Base-by-base conservation (phyloP, 306 rosid species). In the Canavalia ensiformis region DNA sequence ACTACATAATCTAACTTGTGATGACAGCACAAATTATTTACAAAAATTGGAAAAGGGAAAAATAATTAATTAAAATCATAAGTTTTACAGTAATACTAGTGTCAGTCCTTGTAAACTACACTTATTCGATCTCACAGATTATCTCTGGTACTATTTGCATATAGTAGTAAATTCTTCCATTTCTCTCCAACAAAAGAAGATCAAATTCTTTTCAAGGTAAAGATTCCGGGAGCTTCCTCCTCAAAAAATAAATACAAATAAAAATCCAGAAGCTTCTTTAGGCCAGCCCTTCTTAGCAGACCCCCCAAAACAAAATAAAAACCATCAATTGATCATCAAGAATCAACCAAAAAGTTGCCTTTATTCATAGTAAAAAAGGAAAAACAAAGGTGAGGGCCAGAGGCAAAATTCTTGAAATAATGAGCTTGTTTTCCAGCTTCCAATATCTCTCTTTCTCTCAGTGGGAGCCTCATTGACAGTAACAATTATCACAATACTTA, bases 401-500 rank as follows among this genome's bases (percentile, higher is more conserved):
- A 72, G 67, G 56, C 7, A 55, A 59, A 45, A 54, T 58, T 74
- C 51, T 34, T 80, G 33, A 76, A 70, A 60, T 72, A 70, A 75
- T 42, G 78, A 45, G 7, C 79, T 75, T 3, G 42, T 12, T 52
- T 68, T 13, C 58, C 29, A 65, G 56, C 41, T 68, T 62, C 47
- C 67, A 76, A 50, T 66, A 35, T 49, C 68, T 52, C 28, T 67
- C 77, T 73, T 11, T 75, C 73, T 29, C 74, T 18, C 62, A 69
- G 9, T 18, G 67, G 67, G 64, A 85, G 72, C 28, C 50, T 77
- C 76, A 71, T 39, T 34, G 49, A 72, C n/a, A 72, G 73, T 81
- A 57, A 68, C 62, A 68, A 70, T 8, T 63, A 64, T 63, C 12
- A 69, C 8, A 46, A 58, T 7, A 65, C 63, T 49, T 44, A 54